Conservation (phyloP, 2,329 filamentous ascomycete genomes). For the Alternaria consortialis region DNA sequence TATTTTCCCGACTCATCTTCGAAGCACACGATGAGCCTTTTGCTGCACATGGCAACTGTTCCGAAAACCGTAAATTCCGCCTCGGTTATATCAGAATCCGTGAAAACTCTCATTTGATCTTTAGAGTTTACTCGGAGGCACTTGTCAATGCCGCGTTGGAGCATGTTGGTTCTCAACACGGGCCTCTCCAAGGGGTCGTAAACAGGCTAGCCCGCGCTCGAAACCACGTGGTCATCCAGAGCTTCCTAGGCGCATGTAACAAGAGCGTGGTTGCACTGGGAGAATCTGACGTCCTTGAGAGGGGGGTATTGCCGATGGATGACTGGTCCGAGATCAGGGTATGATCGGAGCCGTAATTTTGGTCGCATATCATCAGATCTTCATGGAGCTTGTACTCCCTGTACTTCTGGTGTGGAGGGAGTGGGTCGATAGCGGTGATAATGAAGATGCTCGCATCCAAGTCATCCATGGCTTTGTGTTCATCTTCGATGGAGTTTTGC, state of each 20-base stretch:
- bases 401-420: background rate
- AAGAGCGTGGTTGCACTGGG: background rate
- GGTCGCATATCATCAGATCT: background rate
- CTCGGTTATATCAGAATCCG: background rate
- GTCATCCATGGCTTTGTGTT: background rate
- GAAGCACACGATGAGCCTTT: background rate
- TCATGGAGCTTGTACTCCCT: background rate
- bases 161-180: background rate
- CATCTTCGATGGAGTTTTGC: background rate
- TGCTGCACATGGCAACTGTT: background rate
- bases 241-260: background rate
- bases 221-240: background rate
- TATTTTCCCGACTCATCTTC: background rate
- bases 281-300: background rate
- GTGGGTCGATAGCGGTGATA: background rate
- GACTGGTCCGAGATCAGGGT: background rate
- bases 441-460: background rate
- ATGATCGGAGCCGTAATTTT: background rate
- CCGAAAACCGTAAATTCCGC: background rate
- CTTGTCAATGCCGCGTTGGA: background rate
- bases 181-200: background rate
- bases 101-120: background rate
- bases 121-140: background rate
- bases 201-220: background rate
- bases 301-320: background rate